Evolutionary conservation across 2,329 filamentous ascomycete genomes (phyloP).

Genomic region (Talaromyces sp.): DNA sequence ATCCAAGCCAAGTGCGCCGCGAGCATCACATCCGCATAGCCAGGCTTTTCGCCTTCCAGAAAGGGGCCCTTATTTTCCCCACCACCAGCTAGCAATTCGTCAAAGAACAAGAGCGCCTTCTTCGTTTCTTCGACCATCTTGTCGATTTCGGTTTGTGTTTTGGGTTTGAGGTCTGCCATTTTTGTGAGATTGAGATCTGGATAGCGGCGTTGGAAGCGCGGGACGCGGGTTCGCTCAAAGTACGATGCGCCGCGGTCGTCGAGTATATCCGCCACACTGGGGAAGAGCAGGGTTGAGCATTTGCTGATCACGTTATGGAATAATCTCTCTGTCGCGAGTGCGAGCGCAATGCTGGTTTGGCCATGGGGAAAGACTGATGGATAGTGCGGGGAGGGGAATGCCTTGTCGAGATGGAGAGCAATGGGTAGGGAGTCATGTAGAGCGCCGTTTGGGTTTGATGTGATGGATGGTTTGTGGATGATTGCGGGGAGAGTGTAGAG

Average conservation of each 20-base stretch:
- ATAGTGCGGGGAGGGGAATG: conserved; percentile 28
- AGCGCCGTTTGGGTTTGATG: conserved; percentile 25
- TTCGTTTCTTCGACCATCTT: conserved; percentile 22
- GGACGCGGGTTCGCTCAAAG: conserved; percentile 30
- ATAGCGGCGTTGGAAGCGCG: conserved; percentile 22
- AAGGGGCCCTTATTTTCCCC: conserved; percentile 33
- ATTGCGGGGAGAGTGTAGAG: conserved; percentile 37
- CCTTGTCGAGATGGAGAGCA: conserved; percentile 30
- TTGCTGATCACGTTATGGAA: conserved; percentile 10
- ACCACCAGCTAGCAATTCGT: conserved; percentile 29
- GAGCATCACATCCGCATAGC: conserved; percentile 32
- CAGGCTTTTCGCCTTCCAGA: conserved; percentile 31
- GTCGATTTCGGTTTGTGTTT: conserved; percentile 23
- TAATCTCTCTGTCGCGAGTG: conserved; percentile 24
- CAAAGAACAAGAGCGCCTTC: conserved; percentile 23
- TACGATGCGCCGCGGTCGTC: conserved; percentile 31
- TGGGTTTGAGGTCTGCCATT: conserved; percentile 29
- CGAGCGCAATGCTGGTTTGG: conserved; percentile 33
- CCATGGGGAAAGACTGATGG: conserved; percentile 32
- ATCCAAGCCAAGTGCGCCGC: conserved; percentile 27
- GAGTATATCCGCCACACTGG: conserved; percentile 25
- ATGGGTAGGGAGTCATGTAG: conserved; percentile 37
- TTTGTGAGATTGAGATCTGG: conserved; percentile 24
- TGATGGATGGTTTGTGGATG: conserved; percentile 27
- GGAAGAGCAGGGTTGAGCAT: conserved; percentile 22